phyloP scores from a whole-genome alignment of 1,284 basidiomycete genomes.

The Phylloporus gajari region DNA sequence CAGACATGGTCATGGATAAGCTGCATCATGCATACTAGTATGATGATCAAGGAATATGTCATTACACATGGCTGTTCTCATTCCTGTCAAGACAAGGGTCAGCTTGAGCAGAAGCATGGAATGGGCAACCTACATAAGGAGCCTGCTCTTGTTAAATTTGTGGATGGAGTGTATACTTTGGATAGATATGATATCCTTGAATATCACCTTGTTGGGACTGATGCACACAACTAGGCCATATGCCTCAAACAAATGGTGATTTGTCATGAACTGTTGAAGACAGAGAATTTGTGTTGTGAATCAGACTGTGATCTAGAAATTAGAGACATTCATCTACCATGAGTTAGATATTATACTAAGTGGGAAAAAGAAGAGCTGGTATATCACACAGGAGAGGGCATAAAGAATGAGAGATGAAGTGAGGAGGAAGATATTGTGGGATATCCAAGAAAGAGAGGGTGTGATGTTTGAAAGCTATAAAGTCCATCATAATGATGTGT shows the following conservation, averaged over 20 bases:
- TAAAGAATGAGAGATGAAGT: slow-evolving; percentile 34
- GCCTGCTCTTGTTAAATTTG: slow-evolving; percentile 79
- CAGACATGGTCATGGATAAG: slow-evolving; percentile 41
- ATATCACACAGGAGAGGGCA: slow-evolving; percentile 51
- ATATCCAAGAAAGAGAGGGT: slow-evolving; percentile 42
- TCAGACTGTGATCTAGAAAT: slow-evolving; percentile 58
- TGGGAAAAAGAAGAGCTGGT: slow-evolving; percentile 69
- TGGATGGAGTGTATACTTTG: slow-evolving; percentile 74
- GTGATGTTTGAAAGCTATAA: slow-evolving; percentile 15
- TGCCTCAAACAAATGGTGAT: slow-evolving; percentile 71
- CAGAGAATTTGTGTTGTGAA: slow-evolving; percentile 75
- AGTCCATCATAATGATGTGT: slow-evolving; percentile 38
- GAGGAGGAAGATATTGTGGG: slow-evolving; percentile 30
- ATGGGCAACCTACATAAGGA: slow-evolving; percentile 68
- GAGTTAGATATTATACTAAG: slow-evolving; percentile 57
- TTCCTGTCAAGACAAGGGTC: slow-evolving; percentile 57
- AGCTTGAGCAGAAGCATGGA: slow-evolving; percentile 25
- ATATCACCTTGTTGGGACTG: slow-evolving; percentile 80
- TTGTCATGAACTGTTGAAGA: slow-evolving; percentile 74
- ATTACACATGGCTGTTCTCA: slow-evolving; percentile 81
- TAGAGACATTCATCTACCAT: slow-evolving; percentile 79
- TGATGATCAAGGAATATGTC: slow-evolving; percentile 28
- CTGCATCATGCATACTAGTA: slow-evolving; percentile 57
- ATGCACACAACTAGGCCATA: slow-evolving; percentile 82
- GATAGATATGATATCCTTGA: slow-evolving; percentile 72